phyloP scores from a whole-genome alignment of 768 basidiomycete genomes.

The Mycena vitilis region DNA sequence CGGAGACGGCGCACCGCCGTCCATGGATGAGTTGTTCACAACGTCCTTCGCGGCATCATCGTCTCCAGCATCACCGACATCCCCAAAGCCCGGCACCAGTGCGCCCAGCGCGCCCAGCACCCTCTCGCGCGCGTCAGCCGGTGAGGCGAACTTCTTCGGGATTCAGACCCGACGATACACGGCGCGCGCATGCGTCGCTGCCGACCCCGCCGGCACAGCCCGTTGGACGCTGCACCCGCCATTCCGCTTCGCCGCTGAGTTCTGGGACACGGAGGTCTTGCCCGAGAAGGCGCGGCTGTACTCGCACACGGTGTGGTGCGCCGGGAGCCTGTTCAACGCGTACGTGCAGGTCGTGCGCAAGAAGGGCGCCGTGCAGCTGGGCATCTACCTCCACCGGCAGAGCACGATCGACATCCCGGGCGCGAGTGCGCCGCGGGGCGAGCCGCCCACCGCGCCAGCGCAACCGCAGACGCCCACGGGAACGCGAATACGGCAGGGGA shows the following conservation, averaged over 20 bases:
- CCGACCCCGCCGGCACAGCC: conserved; percentile 57
- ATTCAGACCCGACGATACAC: conserved; percentile 60
- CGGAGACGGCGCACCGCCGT: conserved; percentile 47
- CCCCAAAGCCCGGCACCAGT: conserved; percentile 21
- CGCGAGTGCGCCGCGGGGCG: conserved; percentile 63
- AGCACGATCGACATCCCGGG: conserved; percentile 84
- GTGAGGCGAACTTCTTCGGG: conserved; percentile 75
- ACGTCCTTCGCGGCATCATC: conserved; percentile 41
- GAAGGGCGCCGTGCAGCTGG: conserved; percentile 80
- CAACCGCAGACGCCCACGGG: neutral
- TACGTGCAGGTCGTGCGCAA: conserved; percentile 91
- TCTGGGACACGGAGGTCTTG: conserved; percentile 85
- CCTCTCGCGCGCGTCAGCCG: conserved; percentile 42
- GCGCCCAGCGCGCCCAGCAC: conserved; percentile 38
- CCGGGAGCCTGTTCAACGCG: conserved; percentile 88
- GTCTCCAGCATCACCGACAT: conserved; percentile 40
- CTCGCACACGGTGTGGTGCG: conserved; percentile 91
- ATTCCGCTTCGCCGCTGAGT: conserved; percentile 88
- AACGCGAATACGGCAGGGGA: conserved; percentile 21
- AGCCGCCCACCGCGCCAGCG: neutral
- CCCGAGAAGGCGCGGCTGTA: conserved; percentile 88
- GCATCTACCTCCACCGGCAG: conserved; percentile 91
- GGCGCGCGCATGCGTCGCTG: conserved; percentile 53
- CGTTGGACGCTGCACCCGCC: conserved; percentile 82
- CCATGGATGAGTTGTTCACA: conserved; percentile 81